Base-by-base conservation (phyloP, 345 rosid species). In the Hibiscus mutabilis region DNA sequence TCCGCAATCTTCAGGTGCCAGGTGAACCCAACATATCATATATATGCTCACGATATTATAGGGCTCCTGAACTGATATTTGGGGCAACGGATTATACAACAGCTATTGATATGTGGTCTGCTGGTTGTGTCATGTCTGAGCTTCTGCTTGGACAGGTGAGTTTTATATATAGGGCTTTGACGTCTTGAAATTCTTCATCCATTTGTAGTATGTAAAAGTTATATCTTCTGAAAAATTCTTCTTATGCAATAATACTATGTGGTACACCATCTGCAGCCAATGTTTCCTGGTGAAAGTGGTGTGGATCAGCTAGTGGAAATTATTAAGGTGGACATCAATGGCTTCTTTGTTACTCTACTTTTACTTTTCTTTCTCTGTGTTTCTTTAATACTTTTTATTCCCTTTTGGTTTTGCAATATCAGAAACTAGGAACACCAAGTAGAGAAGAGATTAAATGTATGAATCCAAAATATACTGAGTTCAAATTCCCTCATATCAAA, bases 71-170 rank as follows among this genome's bases (percentile, higher is more conserved):
- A 87, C 96, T 95, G 73, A 95, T 95, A 83, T 95, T 95, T 57
- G 99, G 99, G 49, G 97, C 97, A 4, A 84, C 97, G 13, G 93
- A 91, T 29, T 95, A 95, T 80, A 92, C 97, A 52, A 86, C 82
- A 82, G 97, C 99, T 59, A 95, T 95, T 76, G 99, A 95, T 82
- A 84, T 92, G 85, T 95, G 99, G 99, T 95, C 99, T 22, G 92
- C 74, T 76, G 99, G 97, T 58, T 92, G 99, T 78, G 97, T 95
- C 66, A 74, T 95, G 86, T 92, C 97, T n/a, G 99, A 95, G 78
- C 96, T 92, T 72, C 88, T 95, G 68, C 93, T 92, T 68, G 97
- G 99, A 71, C 96, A 83, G 79, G 97, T 95, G 64, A 78, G 84
- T 67, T 40, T 31, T 31, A 31, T 31, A 31, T 31, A 31, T 31